Conservation (phyloP, 2,329 filamentous ascomycete genomes). For the Cladosporium cucumerinum region DNA sequence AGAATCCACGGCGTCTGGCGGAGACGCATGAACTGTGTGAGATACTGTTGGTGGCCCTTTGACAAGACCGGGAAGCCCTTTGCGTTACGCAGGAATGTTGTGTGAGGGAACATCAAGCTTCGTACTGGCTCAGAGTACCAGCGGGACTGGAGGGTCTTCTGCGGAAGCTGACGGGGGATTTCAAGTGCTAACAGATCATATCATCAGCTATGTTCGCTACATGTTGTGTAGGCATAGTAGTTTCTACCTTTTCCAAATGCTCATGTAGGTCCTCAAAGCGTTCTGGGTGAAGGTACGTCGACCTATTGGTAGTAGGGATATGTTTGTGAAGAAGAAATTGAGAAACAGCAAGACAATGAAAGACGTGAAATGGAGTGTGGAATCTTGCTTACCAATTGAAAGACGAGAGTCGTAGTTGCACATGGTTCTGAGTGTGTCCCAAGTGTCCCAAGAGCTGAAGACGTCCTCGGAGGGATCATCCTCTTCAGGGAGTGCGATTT, state of each 20-base stretch:
- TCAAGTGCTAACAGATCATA: conserved; percentile 47
- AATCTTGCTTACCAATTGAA: conserved; percentile 66
- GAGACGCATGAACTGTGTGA: conserved; percentile 56
- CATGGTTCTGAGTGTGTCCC: conserved; percentile 80
- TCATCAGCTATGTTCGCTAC: neutral
- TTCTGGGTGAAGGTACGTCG: neutral
- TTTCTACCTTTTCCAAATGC: neutral
- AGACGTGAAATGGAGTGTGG: neutral
- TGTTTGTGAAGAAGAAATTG: neutral
- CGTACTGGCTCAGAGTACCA: conserved; percentile 64
- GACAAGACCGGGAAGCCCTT: conserved; percentile 58
- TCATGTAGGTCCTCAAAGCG: neutral
- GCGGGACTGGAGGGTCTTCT: conserved; percentile 53
- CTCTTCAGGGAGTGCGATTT: conserved; percentile 13
- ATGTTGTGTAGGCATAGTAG: neutral
- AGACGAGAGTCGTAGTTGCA: conserved; percentile 83
- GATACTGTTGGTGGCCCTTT: conserved; percentile 56
- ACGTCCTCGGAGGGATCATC: conserved; percentile 53
- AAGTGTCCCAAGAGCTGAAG: conserved; percentile 86
- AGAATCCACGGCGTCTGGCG: conserved; percentile 59
- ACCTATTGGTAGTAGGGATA: neutral
- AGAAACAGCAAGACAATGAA: conserved; percentile 6
- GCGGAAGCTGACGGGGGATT: conserved; percentile 59
- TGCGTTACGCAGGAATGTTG: conserved; percentile 56
- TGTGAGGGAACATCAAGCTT: conserved; percentile 51